Percentiles rank a stretch among this genome's conserved stretches.
Conservation (phyloP, 2,329 filamentous ascomycete genomes). For the Pseudodiploospora longispora region DNA sequence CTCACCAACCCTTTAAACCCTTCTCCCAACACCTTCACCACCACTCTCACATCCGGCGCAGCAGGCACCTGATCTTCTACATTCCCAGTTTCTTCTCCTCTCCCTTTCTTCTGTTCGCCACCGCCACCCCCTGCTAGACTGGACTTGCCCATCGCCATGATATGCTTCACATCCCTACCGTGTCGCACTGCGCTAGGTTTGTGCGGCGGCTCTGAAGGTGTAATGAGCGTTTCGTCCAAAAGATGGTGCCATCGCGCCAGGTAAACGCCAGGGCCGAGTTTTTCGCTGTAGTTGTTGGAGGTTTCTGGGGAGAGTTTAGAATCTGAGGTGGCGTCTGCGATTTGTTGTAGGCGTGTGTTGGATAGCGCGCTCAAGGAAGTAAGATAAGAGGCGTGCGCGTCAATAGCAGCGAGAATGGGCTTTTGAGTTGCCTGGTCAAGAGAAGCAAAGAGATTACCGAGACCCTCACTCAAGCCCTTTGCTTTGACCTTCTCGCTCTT, state of each 20-base stretch:
- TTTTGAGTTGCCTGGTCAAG: slow-evolving; percentile 40
- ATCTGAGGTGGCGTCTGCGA: slow-evolving; percentile 35
- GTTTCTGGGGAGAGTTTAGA: neutral
- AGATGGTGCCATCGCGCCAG: slow-evolving; percentile 64
- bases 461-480: slow-evolving; percentile 29
- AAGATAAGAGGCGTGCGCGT: slow-evolving; percentile 55
- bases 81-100: slow-evolving; percentile 10
- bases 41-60: slow-evolving; percentile 21
- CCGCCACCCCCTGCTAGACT: slow-evolving; percentile 20
- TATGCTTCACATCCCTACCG: slow-evolving; percentile 43
- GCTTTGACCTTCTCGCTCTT: slow-evolving; percentile 10
- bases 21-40: slow-evolving; percentile 27
- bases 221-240: slow-evolving; percentile 61
- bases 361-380: slow-evolving; percentile 46
- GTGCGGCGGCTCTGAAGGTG: slow-evolving; percentile 35
- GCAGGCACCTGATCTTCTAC: slow-evolving; percentile 9
- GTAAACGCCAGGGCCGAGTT: slow-evolving; percentile 62
- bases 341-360: slow-evolving; percentile 42
- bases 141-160: slow-evolving; percentile 35
- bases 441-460: slow-evolving; percentile 34
- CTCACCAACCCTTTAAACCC: slow-evolving; percentile 34
- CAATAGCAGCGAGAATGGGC: slow-evolving; percentile 42
- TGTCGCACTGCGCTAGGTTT: slow-evolving; percentile 37
- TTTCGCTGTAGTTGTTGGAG: slow-evolving; percentile 14
- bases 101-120: slow-evolving; percentile 2